Base-by-base conservation (phyloP, 2,329 filamentous ascomycete genomes). In the Lachnellula occidentalis region DNA sequence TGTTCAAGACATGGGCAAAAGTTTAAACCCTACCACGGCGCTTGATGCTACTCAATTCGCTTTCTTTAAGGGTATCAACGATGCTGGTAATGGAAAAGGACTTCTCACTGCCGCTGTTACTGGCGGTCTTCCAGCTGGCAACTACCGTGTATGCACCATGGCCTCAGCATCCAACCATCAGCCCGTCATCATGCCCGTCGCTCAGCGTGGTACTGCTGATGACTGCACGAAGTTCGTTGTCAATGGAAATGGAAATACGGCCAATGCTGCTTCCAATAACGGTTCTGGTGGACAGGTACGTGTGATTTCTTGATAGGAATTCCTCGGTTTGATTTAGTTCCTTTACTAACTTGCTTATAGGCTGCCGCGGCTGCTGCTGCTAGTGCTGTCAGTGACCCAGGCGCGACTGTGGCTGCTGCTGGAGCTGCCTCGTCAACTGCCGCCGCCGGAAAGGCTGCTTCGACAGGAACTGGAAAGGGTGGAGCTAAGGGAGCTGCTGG, bases 211-310 rank as follows among this genome's bases (percentile, higher is more conserved):
- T 56, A 69, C 73, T 42, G 71, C 74, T 50, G 74, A 76, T 61
- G 74, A 76, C 59, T 76, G 74, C 58, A 69, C 67, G n/a, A 74
- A 74, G 61, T 74, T 76, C 34, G 71, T 72, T 50, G 71, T 71
- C 24, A 67, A 70, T 46, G 65, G 51, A 9, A 56, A 46, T 19
- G 59, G 56, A 11, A 55, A 31, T n/a, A 58, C 39, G 8, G 46
- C 39, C 37, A 62, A 58, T n/a, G 59, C 21, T 47, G 56, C 53
- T 36, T 53, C 55, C 24, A 58, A 61, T 22, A 47, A 58, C 34
- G 59, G 60, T 8, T 56, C 57, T 3, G 42, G 46, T 34, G 60
- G 58, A 22, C 1, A 15, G 1, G 27, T 27, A 27, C 27, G 27
- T 27, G 27, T 27, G 27, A 27, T 9, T 27, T 24, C 24, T 24